Conservation (phyloP, 768 basidiomycete genomes). For the Saitozyma podzolica region DNA sequence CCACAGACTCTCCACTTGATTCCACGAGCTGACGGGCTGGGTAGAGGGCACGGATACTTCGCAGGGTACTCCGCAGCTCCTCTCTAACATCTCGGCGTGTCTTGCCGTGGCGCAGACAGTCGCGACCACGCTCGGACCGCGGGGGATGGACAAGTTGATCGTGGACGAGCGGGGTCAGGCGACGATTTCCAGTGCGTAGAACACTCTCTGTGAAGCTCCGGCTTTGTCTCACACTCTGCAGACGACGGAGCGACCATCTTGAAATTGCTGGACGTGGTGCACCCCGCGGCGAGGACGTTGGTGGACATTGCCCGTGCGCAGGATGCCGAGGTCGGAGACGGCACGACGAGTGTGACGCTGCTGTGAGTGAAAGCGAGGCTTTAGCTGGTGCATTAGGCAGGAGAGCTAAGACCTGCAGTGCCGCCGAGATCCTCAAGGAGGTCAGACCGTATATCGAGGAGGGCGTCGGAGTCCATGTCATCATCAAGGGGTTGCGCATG, state of each 20-base stretch:
- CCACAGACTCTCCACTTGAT: background rate
- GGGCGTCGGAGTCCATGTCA: constrained; percentile 93
- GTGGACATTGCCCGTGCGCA: constrained; percentile 98
- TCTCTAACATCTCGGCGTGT: constrained; percentile 96
- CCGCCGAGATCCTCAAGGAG: constrained; percentile 92
- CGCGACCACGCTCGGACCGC: constrained; percentile 90
- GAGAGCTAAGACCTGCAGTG: constrained; percentile 48
- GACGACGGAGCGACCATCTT: constrained; percentile 98
- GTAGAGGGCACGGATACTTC: constrained; percentile 91
- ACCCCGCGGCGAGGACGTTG: constrained; percentile 95
- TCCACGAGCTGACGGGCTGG: background rate
- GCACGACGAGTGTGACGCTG: constrained; percentile 94
- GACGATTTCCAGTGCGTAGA: constrained; percentile 75
- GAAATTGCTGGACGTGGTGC: constrained; percentile 94
- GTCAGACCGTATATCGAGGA: constrained; percentile 89
- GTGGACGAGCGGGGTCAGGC: constrained; percentile 91
- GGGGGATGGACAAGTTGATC: constrained; percentile 99
- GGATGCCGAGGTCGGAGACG: constrained; percentile 98
- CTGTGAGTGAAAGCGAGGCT: constrained; percentile 52
- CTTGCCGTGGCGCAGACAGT: constrained; percentile 89
- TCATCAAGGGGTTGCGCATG: constrained; percentile 92
- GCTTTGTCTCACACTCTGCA: constrained; percentile 8
- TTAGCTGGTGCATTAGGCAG: background rate
- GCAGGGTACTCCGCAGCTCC: constrained; percentile 85
- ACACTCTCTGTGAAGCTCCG: background rate